phyloP scores from a whole-genome alignment of 2,329 filamentous ascomycete species.

The Phaeosphaeriaceae sp. region DNA sequence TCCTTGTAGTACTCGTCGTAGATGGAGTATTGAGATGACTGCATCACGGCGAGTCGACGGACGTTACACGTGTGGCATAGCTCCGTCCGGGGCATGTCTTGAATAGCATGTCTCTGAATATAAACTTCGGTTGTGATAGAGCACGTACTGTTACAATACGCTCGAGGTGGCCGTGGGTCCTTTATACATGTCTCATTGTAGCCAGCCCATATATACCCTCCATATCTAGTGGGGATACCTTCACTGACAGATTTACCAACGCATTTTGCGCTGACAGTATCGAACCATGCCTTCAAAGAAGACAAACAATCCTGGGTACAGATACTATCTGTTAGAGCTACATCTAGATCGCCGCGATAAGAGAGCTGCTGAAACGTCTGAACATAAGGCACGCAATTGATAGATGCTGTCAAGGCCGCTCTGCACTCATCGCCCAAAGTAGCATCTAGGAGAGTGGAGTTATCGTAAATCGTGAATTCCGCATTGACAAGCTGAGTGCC shows the following conservation, averaged over 20 bases:
- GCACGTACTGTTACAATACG: constrained; percentile 8
- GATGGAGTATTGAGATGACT: constrained; percentile 10
- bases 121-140: background rate
- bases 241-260: constrained; percentile 7
- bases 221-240: constrained; percentile 8
- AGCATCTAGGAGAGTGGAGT: background rate
- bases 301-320: constrained; percentile 3
- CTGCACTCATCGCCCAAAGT: constrained; percentile 2
- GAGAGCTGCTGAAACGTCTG: constrained; percentile 3
- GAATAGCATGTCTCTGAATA: too few species aligned
- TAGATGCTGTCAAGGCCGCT: background rate
- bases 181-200: constrained; percentile 12
- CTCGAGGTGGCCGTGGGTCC: constrained; percentile 5
- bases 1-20: constrained; percentile 9
- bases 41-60: constrained; percentile 10
- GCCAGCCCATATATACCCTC: constrained; percentile 13
- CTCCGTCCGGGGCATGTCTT: constrained; percentile 6
- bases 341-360: constrained; percentile 7
- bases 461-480: constrained; percentile 3
- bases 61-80: constrained; percentile 9
- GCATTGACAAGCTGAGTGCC: constrained; percentile 5
- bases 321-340: constrained; percentile 3
- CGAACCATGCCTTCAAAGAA: constrained; percentile 9
- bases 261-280: constrained; percentile 4
- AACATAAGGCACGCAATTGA: constrained; percentile 5